Evolutionary conservation across 768 basidiomycete genomes (phyloP).

Genomic region (Crassisporium funariophilum): DNA sequence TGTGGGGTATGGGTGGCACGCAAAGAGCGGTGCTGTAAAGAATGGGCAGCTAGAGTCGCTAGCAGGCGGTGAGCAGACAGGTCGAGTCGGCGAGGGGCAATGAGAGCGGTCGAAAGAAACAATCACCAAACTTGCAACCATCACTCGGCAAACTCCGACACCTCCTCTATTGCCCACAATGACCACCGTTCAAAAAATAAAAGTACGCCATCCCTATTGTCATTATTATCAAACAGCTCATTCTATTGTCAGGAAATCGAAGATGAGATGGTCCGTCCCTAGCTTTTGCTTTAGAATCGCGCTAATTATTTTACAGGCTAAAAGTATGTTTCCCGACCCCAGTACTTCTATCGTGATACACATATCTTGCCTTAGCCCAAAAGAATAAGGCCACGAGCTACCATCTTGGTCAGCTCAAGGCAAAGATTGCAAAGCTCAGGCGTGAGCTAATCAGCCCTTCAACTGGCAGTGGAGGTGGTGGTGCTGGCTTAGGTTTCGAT

Average conservation of each 20-base stretch:
- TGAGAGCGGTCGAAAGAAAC: conserved; percentile 15
- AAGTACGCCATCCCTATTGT: conserved; percentile 46
- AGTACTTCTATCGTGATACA: conserved; percentile 5
- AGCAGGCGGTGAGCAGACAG: conserved; percentile 16
- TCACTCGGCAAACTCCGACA: conserved; percentile 42
- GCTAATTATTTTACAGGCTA: conserved; percentile 53
- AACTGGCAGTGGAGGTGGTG: conserved; percentile 80
- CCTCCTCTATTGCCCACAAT: conserved; percentile 47
- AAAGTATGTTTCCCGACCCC: conserved; percentile 55
- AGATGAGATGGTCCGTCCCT: conserved; percentile 86
- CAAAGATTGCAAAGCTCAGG: conserved; percentile 95
- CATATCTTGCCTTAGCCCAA: conserved; percentile 59
- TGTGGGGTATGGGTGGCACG: conserved; percentile 17
- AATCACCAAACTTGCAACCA: conserved; percentile 22
- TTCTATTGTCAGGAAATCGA: conserved; percentile 72
- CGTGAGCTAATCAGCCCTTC: conserved; percentile 88
- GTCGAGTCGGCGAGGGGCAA: conserved; percentile 10
- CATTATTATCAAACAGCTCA: conserved; percentile 20
- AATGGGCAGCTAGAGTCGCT: conserved; percentile 22
- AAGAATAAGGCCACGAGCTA: conserved; percentile 97
- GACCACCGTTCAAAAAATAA: conserved; percentile 92
- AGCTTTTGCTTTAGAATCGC: conserved; percentile 11
- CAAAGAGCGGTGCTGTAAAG: conserved; percentile 31
- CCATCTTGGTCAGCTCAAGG: conserved; percentile 95
- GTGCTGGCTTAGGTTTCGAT: conserved; percentile 92